Evolutionary conservation across 805 yeast genomes (phyloP).

Genomic region (Saturnispora hagleri): DNA sequence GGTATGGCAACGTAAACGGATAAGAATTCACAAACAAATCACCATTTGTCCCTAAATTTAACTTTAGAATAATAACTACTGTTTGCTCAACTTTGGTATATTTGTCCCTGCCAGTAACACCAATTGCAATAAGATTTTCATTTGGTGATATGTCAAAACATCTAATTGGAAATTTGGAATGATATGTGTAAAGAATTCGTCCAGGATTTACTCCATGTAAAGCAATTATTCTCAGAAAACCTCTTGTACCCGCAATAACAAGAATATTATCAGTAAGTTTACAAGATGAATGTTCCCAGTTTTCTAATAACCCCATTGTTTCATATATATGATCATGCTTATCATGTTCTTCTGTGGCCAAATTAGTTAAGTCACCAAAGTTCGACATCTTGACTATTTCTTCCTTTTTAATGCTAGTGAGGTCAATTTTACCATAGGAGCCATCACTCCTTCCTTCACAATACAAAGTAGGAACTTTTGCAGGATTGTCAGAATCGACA

Average conservation of each 20-base stretch:
- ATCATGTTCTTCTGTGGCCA: background rate
- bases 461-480: conserved; percentile 42
- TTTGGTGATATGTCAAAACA: conserved; percentile 64
- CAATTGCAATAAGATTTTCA: conserved; percentile 63
- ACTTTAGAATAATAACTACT: conserved; percentile 46
- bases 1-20: conserved; percentile 64
- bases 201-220: conserved; percentile 39
- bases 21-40: conserved; percentile 18
- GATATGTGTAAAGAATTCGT: conserved; percentile 55
- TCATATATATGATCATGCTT: conserved; percentile 27
- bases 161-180: conserved; percentile 66
- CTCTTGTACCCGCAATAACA: conserved; percentile 65
- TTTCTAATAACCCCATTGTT: conserved; percentile 28
- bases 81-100: conserved; percentile 66
- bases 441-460: conserved; percentile 66
- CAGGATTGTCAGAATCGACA: conserved; percentile 36
- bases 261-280: conserved; percentile 49
- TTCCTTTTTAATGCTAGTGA: conserved; percentile 4
- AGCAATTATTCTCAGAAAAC: conserved; percentile 59
- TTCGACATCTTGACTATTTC: conserved; percentile 23
- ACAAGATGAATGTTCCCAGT: conserved; percentile 56
- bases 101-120: conserved; percentile 73
- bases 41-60: conserved; percentile 8
- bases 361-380: conserved; percentile 12
- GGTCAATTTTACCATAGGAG: conserved; percentile 43